A percentile compares a stretch with the other conserved stretches of the same genome.
phyloP scores from a whole-genome alignment of 352 stramenopile species.

The Blastocystis sp. region DNA sequence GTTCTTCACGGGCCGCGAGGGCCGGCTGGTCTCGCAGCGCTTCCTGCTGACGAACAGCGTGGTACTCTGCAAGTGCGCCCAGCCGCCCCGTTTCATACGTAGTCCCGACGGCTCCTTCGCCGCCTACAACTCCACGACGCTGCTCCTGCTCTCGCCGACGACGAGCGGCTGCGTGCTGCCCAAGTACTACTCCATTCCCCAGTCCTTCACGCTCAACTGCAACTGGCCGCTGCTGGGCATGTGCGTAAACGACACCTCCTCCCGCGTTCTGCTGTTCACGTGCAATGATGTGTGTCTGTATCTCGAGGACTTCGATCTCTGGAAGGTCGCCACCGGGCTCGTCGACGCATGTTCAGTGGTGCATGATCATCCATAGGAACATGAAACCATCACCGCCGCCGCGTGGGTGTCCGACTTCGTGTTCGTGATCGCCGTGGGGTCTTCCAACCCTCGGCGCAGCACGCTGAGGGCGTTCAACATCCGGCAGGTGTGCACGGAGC shows the following conservation, averaged over 20 bases:
- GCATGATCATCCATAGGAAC: background rate
- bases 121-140: conserved; percentile 29
- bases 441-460: background rate
- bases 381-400: conserved; percentile 23
- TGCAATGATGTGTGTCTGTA: conserved; percentile 51
- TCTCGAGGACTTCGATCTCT: background rate
- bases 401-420: conserved; percentile 29
- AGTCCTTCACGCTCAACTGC: conserved; percentile 42
- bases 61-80: background rate
- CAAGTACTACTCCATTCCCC: background rate
- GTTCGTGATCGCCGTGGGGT: background rate
- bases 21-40: background rate
- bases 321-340: conserved; percentile 4
- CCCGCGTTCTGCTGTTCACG: conserved; percentile 32
- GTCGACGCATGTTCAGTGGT: background rate
- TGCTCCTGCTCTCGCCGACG: background rate
- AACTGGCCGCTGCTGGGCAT: conserved; percentile 38
- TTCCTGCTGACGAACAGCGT: conserved; percentile 8
- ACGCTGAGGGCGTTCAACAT: background rate
- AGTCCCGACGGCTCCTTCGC: conserved; percentile 10
- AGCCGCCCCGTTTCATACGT: background rate
- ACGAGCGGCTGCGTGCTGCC: background rate
- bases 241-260: background rate
- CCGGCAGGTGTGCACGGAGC: background rate
- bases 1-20: background rate